phyloP scores from a whole-genome alignment of 2,329 filamentous ascomycete species.

The Colletotrichum endophyticum region DNA sequence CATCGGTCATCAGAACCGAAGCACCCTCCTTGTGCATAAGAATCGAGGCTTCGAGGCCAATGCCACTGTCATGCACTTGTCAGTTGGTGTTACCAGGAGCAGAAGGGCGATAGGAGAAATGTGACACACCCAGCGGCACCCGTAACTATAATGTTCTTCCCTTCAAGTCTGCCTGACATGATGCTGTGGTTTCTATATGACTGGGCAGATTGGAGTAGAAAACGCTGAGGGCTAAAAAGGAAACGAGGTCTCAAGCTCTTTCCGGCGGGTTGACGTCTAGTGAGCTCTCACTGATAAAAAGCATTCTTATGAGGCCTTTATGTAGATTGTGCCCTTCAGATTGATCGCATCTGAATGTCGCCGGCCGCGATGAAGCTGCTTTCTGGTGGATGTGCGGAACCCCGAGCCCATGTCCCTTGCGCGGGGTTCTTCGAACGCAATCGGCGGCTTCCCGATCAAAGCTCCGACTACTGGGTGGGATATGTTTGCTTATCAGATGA shows the following conservation, averaged over 20 bases:
- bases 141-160: constrained; percentile 75
- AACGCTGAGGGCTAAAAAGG: not conserved
- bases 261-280: not conserved
- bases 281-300: not conserved
- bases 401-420: not conserved
- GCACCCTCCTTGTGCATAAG: constrained; percentile 90
- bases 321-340: not conserved
- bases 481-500: not conserved
- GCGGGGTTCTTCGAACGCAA: not conserved
- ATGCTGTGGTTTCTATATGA: not conserved
- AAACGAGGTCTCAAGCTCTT: not conserved
- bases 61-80: constrained; percentile 64
- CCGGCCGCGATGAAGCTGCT: not conserved
- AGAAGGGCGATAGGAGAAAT: not conserved
- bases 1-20: constrained; percentile 83
- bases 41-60: constrained; percentile 89
- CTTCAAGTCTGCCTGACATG: constrained; percentile 53
- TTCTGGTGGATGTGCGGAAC: not conserved
- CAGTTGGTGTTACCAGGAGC: not conserved
- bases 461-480: not conserved
- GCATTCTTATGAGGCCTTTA: not conserved
- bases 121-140: constrained; percentile 78
- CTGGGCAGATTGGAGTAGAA: accelerated
- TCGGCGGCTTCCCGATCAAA: not conserved
- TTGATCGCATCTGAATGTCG: not conserved